phyloP scores from a whole-genome alignment of 2,329 filamentous ascomycete genomes.

The Xylariales sp. region DNA sequence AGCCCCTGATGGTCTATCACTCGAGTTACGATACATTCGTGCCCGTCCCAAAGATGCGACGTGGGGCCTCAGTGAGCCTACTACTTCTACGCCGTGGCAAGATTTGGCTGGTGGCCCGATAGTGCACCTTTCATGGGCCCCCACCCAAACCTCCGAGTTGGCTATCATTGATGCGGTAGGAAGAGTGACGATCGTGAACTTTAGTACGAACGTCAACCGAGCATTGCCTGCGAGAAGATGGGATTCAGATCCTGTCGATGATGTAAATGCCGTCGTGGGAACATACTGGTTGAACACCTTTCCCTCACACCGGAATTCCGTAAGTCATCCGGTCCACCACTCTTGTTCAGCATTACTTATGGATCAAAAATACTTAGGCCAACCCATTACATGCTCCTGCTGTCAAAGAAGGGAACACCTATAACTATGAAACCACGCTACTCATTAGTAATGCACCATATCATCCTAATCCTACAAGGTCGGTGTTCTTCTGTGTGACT shows the following conservation, averaged over 20 bases:
- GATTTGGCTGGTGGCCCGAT: slow-evolving; percentile 62
- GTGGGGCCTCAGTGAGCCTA: slow-evolving; percentile 75
- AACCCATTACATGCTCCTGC: slow-evolving; percentile 56
- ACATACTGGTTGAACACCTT: slow-evolving; percentile 76
- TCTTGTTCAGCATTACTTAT: too few relatives aligned
- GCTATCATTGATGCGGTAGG: slow-evolving; percentile 79
- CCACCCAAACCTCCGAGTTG: slow-evolving; percentile 68
- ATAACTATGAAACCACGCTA: slow-evolving; percentile 64
- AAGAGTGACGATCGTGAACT: slow-evolving; percentile 68
- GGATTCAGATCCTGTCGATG: slow-evolving; percentile 65
- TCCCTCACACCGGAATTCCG: slow-evolving; percentile 36
- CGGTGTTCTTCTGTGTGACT: slow-evolving; percentile 73
- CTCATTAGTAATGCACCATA: slow-evolving; percentile 65
- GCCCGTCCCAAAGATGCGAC: slow-evolving; percentile 63
- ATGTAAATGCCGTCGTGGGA: slow-evolving; percentile 74
- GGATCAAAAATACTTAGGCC: slow-evolving; percentile 36
- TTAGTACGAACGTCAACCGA: slow-evolving; percentile 69
- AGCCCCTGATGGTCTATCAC: slow-evolving; percentile 60
- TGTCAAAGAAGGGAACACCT: slow-evolving; percentile 55
- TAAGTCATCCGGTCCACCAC: too few relatives aligned
- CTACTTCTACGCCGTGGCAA: slow-evolving; percentile 55
- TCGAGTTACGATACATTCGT: slow-evolving; percentile 70
- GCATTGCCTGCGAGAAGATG: slow-evolving; percentile 58
- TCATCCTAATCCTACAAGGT: slow-evolving; percentile 66
- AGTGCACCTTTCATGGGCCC: slow-evolving; percentile 78